phyloP scores from a whole-genome alignment of 345 rosid species.

The Camelina hispida region DNA sequence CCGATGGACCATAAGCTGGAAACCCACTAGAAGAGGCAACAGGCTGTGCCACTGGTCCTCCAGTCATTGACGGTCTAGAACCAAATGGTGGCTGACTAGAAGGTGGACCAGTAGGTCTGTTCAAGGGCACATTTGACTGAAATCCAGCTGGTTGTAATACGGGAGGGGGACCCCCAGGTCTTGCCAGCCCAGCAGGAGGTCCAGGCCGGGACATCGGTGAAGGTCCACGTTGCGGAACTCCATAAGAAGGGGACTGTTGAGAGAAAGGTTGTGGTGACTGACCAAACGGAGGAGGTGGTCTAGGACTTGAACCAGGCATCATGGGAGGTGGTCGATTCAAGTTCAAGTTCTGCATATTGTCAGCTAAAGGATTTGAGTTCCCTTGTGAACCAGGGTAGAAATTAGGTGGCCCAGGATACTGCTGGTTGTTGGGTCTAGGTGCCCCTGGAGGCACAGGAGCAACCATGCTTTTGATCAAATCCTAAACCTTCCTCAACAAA shows the following conservation, averaged over 20 bases:
- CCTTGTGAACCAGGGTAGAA: conserved; percentile 56
- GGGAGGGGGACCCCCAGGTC: conserved; percentile 70
- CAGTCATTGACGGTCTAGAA: conserved; percentile 58
- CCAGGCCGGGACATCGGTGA: conserved; percentile 60
- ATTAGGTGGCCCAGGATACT: conserved; percentile 53
- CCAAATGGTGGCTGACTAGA: conserved; percentile 63
- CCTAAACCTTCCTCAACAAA: conserved; percentile 18
- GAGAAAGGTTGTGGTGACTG: conserved; percentile 62
- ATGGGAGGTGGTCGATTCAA: conserved; percentile 57
- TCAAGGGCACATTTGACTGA: conserved; percentile 43
- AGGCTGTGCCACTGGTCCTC: conserved; percentile 37
- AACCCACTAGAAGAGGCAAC: conserved; percentile 43
- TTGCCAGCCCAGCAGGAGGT: conserved; percentile 58
- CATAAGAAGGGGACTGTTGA: conserved; percentile 55
- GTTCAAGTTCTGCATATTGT: conserved; percentile 70
- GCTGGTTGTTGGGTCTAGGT: conserved; percentile 62
- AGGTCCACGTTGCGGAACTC: conserved; percentile 64
- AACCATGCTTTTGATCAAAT: conserved; percentile 56
- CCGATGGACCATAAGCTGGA: conserved; percentile 47
- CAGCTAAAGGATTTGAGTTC: conserved; percentile 48
- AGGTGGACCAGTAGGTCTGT: conserved; percentile 70
- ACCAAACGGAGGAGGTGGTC: conserved; percentile 66
- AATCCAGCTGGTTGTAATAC: conserved; percentile 52
- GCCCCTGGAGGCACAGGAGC: conserved; percentile 94
- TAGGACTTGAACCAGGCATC: conserved; percentile 59